Percentiles rank a stretch among this genome's conserved stretches.
Conservation (phyloP, 352 stramenopile species). For the Pilasporangium apinafurcum region DNA sequence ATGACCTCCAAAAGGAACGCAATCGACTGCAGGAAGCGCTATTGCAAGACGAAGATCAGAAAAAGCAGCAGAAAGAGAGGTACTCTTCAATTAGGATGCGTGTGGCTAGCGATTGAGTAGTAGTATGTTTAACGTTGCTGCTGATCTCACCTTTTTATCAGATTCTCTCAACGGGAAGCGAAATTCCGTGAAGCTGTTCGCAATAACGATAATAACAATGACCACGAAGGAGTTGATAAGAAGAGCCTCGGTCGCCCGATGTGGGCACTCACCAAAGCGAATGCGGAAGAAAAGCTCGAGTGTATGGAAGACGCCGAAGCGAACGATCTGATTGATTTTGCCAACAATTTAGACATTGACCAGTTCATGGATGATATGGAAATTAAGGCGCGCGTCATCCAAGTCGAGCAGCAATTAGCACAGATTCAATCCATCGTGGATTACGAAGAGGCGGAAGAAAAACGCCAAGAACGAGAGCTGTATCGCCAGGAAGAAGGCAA, state of each 20-base stretch:
- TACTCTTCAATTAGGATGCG: no score
- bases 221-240: conserved; percentile 4
- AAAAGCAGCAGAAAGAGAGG: conserved; percentile 58
- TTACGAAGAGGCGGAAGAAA: conserved; percentile 71
- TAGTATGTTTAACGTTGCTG: neutral
- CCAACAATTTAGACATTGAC: conserved; percentile 91
- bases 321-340: conserved; percentile 92
- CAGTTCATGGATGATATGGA: conserved; percentile 93
- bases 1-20: conserved; percentile 90
- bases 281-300: conserved; percentile 69
- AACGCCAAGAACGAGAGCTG: conserved; percentile 79
- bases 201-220: conserved; percentile 16
- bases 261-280: conserved; percentile 90
- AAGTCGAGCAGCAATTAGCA: conserved; percentile 88
- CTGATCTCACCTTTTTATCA: conserved; percentile 5
- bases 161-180: conserved; percentile 69
- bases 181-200: conserved; percentile 66
- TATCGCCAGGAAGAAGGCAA: conserved; percentile 55
- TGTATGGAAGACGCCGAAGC: conserved; percentile 74
- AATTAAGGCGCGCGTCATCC: conserved; percentile 70
- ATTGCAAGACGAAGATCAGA: conserved; percentile 58
- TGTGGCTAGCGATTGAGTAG: no score
- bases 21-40: conserved; percentile 76
- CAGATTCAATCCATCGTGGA: conserved; percentile 85
- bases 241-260: conserved; percentile 59